Evolutionary conservation across 305 asterid genomes (phyloP).

Genomic region (Euphrasia arctica): DNA sequence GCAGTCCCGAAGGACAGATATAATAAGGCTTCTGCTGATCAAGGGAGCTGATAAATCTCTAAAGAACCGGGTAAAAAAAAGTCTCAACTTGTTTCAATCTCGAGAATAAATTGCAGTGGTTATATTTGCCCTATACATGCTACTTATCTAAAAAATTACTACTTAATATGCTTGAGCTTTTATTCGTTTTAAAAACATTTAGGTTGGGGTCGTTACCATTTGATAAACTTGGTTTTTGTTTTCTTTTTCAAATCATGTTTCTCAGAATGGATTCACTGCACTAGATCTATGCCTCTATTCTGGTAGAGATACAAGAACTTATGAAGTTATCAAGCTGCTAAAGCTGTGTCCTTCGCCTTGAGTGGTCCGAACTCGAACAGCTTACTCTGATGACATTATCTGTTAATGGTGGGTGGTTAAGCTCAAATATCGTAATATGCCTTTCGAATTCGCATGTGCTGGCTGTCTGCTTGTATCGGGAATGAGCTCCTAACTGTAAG

Average conservation of each 20-base stretch:
- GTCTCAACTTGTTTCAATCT: constrained; percentile 18
- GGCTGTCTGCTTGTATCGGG: too few relatives aligned
- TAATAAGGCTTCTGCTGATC: constrained; percentile 74
- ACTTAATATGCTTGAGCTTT: not conserved
- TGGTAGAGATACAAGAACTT: constrained; percentile 64
- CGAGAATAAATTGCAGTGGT: constrained; percentile 7
- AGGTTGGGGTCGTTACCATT: constrained; percentile 7
- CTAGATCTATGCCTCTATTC: constrained; percentile 73
- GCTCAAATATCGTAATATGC: too few relatives aligned
- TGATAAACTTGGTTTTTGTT: not conserved
- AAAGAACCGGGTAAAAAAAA: constrained; percentile 57
- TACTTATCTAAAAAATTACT: not conserved
- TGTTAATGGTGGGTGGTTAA: too few relatives aligned
- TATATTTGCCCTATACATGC: constrained; percentile 5
- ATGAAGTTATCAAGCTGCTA: constrained; percentile 75
- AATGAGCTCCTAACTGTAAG: too few relatives aligned
- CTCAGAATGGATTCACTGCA: constrained; percentile 87
- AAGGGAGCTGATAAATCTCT: constrained; percentile 81
- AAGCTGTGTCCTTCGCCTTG: constrained; percentile 38
- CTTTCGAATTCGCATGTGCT: too few relatives aligned
- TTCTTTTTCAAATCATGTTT: constrained; percentile 9
- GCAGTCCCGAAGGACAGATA: constrained; percentile 81
- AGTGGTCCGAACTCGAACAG: not conserved
- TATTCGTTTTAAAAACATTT: not conserved
- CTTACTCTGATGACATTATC: not conserved